phyloP scores from a whole-genome alignment of 2,329 filamentous ascomycete genomes.

The Metarhizium robertsii region DNA sequence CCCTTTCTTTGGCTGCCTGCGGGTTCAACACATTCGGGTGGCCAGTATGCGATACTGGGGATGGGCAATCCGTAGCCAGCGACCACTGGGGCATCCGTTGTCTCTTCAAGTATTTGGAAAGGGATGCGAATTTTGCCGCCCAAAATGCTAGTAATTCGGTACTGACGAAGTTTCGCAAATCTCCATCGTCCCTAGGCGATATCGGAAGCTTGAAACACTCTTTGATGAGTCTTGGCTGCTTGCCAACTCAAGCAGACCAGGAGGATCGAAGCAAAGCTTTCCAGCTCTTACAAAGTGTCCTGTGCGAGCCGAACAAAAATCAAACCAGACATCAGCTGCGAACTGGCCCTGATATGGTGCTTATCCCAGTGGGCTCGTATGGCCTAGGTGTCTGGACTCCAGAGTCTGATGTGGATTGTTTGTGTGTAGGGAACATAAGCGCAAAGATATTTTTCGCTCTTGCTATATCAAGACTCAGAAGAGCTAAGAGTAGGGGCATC shows the following conservation, averaged over 20 bases:
- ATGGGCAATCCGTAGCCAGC: conserved; percentile 23
- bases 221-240: conserved; percentile 26
- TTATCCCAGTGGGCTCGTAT: conserved; percentile 24
- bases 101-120: conserved; percentile 18
- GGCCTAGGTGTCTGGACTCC: conserved; percentile 48
- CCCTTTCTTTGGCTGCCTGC: conserved; percentile 20
- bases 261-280: conserved; percentile 33
- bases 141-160: conserved; percentile 1
- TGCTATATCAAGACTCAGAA: conserved; percentile 43
- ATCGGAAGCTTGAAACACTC: conserved; percentile 14
- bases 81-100: conserved; percentile 52
- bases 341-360: conserved; percentile 28
- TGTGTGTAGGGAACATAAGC: conserved; percentile 55
- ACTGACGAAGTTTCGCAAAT: conserved; percentile 18
- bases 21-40: conserved; percentile 33
- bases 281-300: conserved; percentile 30
- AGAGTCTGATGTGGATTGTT: conserved; percentile 54
- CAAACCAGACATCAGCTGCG: conserved; percentile 6
- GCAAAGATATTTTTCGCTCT: conserved; percentile 52
- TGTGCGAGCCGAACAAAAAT: conserved; percentile 24
- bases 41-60: background rate
- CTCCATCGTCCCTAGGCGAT: too few relatives aligned
- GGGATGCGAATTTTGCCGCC: background rate
- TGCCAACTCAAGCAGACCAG: conserved; percentile 31
- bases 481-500: conserved; percentile 28